These are phyloP conservation scores for Colletotrichum cuscutae DNA, from an alignment of 2,329 filamentous ascomycete genomes.

Conservation along the genomic window DNA sequence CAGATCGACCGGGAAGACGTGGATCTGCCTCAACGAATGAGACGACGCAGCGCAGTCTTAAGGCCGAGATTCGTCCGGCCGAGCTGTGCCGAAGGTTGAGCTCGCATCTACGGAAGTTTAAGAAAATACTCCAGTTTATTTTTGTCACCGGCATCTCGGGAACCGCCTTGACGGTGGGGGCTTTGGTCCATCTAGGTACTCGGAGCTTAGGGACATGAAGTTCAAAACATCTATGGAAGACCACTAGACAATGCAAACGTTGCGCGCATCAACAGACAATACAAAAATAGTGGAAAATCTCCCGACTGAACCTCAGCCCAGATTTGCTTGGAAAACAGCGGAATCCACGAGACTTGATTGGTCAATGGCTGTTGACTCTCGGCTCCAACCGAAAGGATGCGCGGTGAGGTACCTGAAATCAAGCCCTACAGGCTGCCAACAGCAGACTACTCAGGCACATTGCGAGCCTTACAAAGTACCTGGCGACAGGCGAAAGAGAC, in stretches of 20 bases:
- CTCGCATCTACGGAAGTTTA: constrained; percentile 35
- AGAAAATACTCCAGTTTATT: constrained; percentile 15
- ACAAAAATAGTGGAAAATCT: background rate
- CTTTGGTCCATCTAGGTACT: background rate
- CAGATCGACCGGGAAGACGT: constrained; percentile 1
- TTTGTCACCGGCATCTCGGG: background rate
- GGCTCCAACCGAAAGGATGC: background rate
- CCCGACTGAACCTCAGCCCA: constrained; percentile 5
- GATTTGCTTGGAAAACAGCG: constrained; percentile 13
- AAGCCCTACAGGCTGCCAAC: background rate
- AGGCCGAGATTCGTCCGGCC: constrained; percentile 34
- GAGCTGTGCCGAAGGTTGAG: constrained; percentile 30
- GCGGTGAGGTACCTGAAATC: background rate
- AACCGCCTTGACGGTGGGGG: background rate
- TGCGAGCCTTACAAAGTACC: background rate
- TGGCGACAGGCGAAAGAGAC: background rate
- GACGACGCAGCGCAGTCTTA: background rate
- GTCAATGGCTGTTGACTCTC: background rate
- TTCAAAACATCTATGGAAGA: background rate
- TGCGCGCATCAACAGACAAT: background rate
- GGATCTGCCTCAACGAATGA: background rate
- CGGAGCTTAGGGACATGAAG: background rate
- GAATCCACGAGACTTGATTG: background rate
- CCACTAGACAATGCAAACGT: background rate
- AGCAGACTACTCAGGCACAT: background rate